A percentile compares a stretch with the other conserved stretches of the same genome.
These are phyloP conservation scores for Exophiala lecanii-corni DNA, from an alignment of 2,329 filamentous ascomycete species.

Conservation along the genomic window DNA sequence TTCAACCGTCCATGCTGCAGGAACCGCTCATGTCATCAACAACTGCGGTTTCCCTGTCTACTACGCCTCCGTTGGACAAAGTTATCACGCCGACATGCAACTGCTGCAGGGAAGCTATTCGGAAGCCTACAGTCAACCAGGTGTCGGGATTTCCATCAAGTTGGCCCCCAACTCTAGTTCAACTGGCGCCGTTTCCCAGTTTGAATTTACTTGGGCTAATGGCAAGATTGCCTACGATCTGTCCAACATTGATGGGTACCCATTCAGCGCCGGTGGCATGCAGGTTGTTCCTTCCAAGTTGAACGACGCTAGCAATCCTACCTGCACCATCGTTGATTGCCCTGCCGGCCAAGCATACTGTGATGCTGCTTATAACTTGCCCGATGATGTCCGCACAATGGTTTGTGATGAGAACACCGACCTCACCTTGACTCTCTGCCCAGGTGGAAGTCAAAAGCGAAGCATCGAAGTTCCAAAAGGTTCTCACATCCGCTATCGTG, in stretches of 20 bases:
- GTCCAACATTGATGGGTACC: conserved; percentile 39
- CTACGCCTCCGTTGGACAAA: conserved; percentile 37
- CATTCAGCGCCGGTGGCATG: conserved; percentile 31
- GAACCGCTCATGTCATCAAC: conserved; percentile 38
- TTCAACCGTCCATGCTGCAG: conserved; percentile 32
- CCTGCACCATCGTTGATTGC: conserved; percentile 23
- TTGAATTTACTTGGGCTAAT: conserved; percentile 38
- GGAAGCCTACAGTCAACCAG: conserved; percentile 34
- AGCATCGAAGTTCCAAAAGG: conserved; percentile 9
- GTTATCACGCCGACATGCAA: conserved; percentile 29
- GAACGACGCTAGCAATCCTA: conserved; percentile 23
- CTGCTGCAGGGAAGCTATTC: conserved; percentile 33
- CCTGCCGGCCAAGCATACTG: conserved; percentile 23
- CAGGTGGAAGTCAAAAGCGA: conserved; percentile 22
- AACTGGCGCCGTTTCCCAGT: conserved; percentile 35
- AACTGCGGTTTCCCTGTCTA: conserved; percentile 36
- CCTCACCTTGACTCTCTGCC: conserved; percentile 25
- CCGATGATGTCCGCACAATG: conserved; percentile 27
- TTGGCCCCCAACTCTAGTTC: conserved; percentile 36
- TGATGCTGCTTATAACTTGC: conserved; percentile 25
- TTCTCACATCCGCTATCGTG: conserved; percentile 18
- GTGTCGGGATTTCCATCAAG: conserved; percentile 39
- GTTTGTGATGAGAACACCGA: conserved; percentile 23
- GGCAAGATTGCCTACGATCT: conserved; percentile 40
- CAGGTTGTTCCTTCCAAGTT: conserved; percentile 22